Evolutionary conservation across 192 early-diverging fungal genomes (phyloP).

Genomic region (Gamsiella multidivaricata): DNA sequence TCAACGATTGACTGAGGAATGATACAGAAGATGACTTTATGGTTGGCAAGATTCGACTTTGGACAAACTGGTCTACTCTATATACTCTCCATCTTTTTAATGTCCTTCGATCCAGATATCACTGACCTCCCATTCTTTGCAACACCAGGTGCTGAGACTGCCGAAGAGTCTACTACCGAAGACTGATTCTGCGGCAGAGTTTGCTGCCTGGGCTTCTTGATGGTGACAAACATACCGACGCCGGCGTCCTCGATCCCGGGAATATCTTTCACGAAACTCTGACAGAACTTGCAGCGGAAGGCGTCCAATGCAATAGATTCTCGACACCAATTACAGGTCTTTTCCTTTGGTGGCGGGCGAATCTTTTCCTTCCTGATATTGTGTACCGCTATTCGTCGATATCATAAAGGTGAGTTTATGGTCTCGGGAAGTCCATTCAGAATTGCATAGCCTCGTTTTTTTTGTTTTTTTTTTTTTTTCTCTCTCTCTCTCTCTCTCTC

Average conservation of each 20-base stretch:
- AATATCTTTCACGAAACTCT: constrained; percentile 54
- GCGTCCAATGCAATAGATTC: constrained; percentile 39
- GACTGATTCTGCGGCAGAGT: not conserved
- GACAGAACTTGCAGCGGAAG: constrained; percentile 51
- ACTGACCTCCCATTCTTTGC: not conserved
- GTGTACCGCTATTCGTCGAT: constrained; percentile 27
- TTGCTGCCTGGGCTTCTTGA: constrained; percentile 17
- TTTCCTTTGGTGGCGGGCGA: constrained; percentile 35
- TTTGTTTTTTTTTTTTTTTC: no score
- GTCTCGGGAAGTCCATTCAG: no score
- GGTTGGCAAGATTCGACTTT: no score
- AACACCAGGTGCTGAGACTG: not conserved
- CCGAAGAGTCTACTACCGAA: not conserved
- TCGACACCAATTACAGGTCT: constrained; percentile 53
- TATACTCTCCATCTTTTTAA: not conserved
- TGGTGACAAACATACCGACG: constrained; percentile 42
- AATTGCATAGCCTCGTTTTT: no score
- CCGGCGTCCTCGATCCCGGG: constrained; percentile 37
- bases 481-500: no score
- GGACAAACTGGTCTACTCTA: no score
- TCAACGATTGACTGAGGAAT: no score
- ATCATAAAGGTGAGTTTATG: no score
- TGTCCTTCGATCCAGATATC: not conserved
- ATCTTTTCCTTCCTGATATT: constrained; percentile 43
- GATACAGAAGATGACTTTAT: no score